Conservation (phyloP, 352 stramenopile genomes). For the Pythium apleroticum region DNA sequence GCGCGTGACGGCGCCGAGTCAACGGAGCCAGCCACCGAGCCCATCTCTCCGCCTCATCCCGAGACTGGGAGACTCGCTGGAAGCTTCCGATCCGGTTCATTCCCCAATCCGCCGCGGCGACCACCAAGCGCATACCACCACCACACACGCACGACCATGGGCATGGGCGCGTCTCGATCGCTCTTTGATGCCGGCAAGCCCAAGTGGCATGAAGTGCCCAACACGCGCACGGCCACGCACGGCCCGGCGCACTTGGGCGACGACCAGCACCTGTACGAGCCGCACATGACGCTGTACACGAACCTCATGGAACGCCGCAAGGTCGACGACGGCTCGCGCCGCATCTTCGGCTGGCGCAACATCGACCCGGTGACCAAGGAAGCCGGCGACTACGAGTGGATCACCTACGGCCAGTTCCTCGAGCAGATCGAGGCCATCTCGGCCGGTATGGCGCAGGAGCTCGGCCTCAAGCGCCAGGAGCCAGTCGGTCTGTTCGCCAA, state of each 20-base stretch:
- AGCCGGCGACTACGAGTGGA: slow-evolving; percentile 38
- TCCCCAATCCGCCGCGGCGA: slow-evolving; percentile 1
- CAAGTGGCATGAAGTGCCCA: slow-evolving; percentile 38
- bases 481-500: slow-evolving; percentile 47
- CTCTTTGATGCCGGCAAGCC: slow-evolving; percentile 48
- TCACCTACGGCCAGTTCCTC: slow-evolving; percentile 44
- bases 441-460: slow-evolving; percentile 17
- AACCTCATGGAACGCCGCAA: slow-evolving; percentile 39
- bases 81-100: not conserved
- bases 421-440: slow-evolving; percentile 27
- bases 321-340: slow-evolving; percentile 25
- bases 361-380: slow-evolving; percentile 26
- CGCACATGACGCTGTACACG: slow-evolving; percentile 47
- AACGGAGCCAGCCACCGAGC: not conserved
- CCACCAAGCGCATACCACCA: not conserved
- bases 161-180: slow-evolving; percentile 49
- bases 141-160: not conserved
- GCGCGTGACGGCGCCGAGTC: slow-evolving; percentile 10
- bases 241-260: slow-evolving; percentile 38
- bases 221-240: slow-evolving; percentile 36
- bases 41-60: not conserved
- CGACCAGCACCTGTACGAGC: slow-evolving; percentile 28
- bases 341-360: slow-evolving; percentile 32
- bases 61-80: too few relatives aligned
- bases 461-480: slow-evolving; percentile 38